Conservation (phyloP, 2,329 filamentous ascomycete species). For the Ascochyta rabiei region DNA sequence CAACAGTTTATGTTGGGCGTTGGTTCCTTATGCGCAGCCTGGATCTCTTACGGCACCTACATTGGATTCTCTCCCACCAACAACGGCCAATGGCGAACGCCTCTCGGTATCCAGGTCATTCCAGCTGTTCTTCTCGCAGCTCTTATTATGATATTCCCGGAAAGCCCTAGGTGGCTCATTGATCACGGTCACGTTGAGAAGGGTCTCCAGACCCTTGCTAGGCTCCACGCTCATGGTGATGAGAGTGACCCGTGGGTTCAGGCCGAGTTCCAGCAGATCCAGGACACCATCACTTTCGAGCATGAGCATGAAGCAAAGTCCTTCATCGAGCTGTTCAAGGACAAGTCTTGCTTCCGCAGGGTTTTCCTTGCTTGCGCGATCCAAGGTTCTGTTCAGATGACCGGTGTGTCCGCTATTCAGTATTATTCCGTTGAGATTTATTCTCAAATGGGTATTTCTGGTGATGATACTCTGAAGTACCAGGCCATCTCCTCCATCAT, state of each 20-base stretch:
- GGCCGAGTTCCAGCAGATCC: slow-evolving; percentile 75
- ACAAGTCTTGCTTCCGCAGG: slow-evolving; percentile 71
- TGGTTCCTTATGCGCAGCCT: slow-evolving; percentile 72
- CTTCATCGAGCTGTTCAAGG: slow-evolving; percentile 71
- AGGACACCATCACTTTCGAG: slow-evolving; percentile 68
- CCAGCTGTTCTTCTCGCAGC: slow-evolving; percentile 69
- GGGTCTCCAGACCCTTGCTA: slow-evolving; percentile 70
- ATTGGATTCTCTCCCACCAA: slow-evolving; percentile 56
- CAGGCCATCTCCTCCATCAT: slow-evolving; percentile 77
- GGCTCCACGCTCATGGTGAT: slow-evolving; percentile 73
- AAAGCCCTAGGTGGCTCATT: slow-evolving; percentile 73
- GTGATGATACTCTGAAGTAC: slow-evolving; percentile 71
- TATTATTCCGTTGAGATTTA: slow-evolving; percentile 75
- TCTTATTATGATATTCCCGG: slow-evolving; percentile 75
- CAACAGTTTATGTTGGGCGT: slow-evolving; percentile 86
- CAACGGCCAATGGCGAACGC: slow-evolving; percentile 65
- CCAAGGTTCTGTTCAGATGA: slow-evolving; percentile 78
- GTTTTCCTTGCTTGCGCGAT: slow-evolving; percentile 72
- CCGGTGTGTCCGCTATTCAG: slow-evolving; percentile 68
- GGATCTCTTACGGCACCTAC: slow-evolving; percentile 71
- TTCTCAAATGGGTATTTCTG: slow-evolving; percentile 69
- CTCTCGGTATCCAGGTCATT: slow-evolving; percentile 72
- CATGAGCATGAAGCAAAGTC: slow-evolving; percentile 73
- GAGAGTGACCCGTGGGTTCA: slow-evolving; percentile 70
- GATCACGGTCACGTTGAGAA: slow-evolving; percentile 70